These are phyloP conservation scores for Pinus taeda DNA, from an alignment of 75 land plant genomes.

Conservation along the genomic window DNA sequence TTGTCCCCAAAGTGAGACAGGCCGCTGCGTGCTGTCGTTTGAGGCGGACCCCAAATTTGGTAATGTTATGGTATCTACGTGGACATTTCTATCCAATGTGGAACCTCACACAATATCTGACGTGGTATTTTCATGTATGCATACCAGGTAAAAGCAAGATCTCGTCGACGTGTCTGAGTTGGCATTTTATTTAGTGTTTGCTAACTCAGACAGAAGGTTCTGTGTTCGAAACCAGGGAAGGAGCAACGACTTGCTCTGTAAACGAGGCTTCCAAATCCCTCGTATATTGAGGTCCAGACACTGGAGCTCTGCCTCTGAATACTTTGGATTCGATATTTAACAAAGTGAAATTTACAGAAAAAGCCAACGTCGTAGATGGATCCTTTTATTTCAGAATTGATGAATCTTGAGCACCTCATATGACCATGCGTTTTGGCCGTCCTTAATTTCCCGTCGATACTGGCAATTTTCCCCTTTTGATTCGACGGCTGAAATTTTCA, in stretches of 20 bases:
- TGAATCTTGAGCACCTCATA: neutral
- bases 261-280: neutral
- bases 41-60: constrained; percentile 1
- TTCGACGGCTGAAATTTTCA: no score
- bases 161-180: neutral
- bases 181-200: neutral
- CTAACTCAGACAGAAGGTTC: neutral
- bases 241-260: neutral
- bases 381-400: neutral
- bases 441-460: neutral
- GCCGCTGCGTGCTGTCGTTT: neutral
- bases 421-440: neutral
- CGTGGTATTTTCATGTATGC: neutral
- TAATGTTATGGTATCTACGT: neutral
- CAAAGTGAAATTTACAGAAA: neutral
- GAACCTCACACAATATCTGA: no score
- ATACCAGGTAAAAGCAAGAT: neutral
- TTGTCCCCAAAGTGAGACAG: neutral
- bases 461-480: neutral
- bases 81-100: neutral
- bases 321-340: neutral
- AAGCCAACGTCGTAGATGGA: neutral
- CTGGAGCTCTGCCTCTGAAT: neutral
- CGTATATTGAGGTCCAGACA: neutral
- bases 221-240: neutral